Evolutionary conservation across 2,329 filamentous ascomycete genomes (phyloP), one percentile per base, ranked within the genome.

Genomic region (Stachybotrys elegans): DNA sequence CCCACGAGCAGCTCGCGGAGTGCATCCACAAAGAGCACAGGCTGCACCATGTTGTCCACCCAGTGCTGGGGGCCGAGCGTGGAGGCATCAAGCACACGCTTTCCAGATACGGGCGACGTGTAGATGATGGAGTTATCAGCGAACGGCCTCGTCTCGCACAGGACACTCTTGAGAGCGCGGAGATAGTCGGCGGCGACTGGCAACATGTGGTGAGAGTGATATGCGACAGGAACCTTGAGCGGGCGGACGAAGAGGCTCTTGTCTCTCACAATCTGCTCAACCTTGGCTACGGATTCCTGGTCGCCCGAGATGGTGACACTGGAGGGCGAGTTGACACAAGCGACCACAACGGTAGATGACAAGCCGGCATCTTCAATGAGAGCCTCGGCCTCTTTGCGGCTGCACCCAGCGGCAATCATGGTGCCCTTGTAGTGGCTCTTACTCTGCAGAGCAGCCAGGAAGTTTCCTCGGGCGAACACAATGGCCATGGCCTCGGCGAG

Each of bases 171-270:
- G 17, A 29, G 39, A 13, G 5, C 13, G 12, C 5, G 19, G 9
- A 42, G 45, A 43, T 54, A 50, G 2, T 23, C 36, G 6, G 16
- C 45, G 6, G 41, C 48, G 31, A 48, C 46, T 11, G 37, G 42
- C 1, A 37, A 22, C 64, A 71, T 71, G 41, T 70, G 64, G 17
- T 61, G 58, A 1, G 70, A 72, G 22, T 62, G 63, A 4, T 72
- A 73, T 0, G 69, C 70, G 5, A 45, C 63, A 43, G 68, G 62
- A 3, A 69, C 64, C 16, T 59, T 54, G 0, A 73, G 53, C 1
- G 46, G 29, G 4, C 64, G 48, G 2, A 54, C 47, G 39, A 68
- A 63, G 5, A 55, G 50, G 20, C 52, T 46, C 6, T 54, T 47
- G 9, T 52, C 53, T 2, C 56, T 45, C 0, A 63, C 42, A 2